Evolutionary conservation across 2,329 filamentous ascomycete species (phyloP), one percentile per base, ranked within the genome.

Genomic region (Pseudogymnoascus sp.): DNA sequence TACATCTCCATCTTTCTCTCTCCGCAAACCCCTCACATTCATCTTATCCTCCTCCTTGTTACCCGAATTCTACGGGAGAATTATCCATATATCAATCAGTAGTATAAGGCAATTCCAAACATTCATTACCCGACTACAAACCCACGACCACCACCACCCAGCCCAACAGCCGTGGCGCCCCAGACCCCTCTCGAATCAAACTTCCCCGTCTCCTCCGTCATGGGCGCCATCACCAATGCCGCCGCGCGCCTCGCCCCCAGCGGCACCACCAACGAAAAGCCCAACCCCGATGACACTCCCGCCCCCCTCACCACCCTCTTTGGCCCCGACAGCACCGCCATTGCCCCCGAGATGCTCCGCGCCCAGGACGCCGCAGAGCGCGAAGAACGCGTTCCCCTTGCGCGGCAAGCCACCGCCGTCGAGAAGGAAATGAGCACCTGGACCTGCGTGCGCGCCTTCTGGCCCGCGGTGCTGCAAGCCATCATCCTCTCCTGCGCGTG

Each of bases 361-460:
- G 59, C 59, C 16, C 33, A 60, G 2, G 59, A 60, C 5, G 59
- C 59, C 37, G 33, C 37, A 1, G 59, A 60, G 59, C 59, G 59
- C 24, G 59, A 60, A 4, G 59, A 60, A 6, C 59, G 59, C n/a
- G 59, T 60, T 33, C 59, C 59, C 8, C 59, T 60, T 6, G 59
- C 59, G 4, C 33, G 59, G 13, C 7, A n/a, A 2, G 59, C 59
- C 2, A 60, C 59, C 6, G 19, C 24, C 6, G 6, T 60, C 19
- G 59, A 60, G 33, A 60, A 60, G 5, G 59, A 38, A 3, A 60
- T 60, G 59, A 60, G 33, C 13, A 40, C 59, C 33, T 60, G 59
- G 59, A 37, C 33, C 0, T 60, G 59, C 16, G 59, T 60, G 33
- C 33, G 37, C 0, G 59, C 59, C 21, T 60, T 60, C 33, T 40